Base-by-base conservation (phyloP, 352 stramenopile genomes). In the Globisporangium solare region DNA sequence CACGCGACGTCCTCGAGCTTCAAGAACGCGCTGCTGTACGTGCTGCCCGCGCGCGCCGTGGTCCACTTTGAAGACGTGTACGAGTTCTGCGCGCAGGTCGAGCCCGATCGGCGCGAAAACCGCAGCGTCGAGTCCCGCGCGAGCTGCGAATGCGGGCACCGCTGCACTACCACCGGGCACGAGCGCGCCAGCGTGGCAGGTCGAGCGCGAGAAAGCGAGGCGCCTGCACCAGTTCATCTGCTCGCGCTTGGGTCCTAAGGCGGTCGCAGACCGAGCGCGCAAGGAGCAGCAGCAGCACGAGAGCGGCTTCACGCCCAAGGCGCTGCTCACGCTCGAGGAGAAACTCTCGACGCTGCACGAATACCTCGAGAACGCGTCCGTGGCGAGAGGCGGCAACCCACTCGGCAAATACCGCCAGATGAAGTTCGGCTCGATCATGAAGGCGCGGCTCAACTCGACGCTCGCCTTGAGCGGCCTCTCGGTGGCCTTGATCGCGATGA, bases 391-490 rank as follows among this genome's bases (percentile, higher is more conserved):
- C 31, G 52, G 37, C 45, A 47, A 63, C 15, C 65, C 69, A 6
- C 61, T 90, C n/a, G 57, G 71, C 24, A 90, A 88, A 40, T 76
- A 76, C 57, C 74, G 76, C 2, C 76, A 90, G 53, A 71, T 87
- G 52, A 86, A 67, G 1, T 87, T 90, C 55, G 76, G 72, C 3
- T 80, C 73, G 4, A 87, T 90, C 53, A 76, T 90, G 71, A 70
- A 74, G n/a, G 67, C 68, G 21, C 58, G 66, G 1, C 67, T 85
- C 21, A 35, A 35, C 31, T 63, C 55, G 47, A 61, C 47, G 6
- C 47, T 61, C 39, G 47, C 10, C 14, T 48, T 12, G 20, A 60
- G 54, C 35, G 54, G 46, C 0, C 22, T 60, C 46, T 54, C 46
- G 21, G 37, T 7, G 37, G 37, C 37, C 2, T 17, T 42, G 37